Percentiles rank a stretch among this genome's conserved stretches.
Evolutionary conservation across 2,329 filamentous ascomycete genomes (phyloP).

Genomic region (Zymoseptoria brevis): DNA sequence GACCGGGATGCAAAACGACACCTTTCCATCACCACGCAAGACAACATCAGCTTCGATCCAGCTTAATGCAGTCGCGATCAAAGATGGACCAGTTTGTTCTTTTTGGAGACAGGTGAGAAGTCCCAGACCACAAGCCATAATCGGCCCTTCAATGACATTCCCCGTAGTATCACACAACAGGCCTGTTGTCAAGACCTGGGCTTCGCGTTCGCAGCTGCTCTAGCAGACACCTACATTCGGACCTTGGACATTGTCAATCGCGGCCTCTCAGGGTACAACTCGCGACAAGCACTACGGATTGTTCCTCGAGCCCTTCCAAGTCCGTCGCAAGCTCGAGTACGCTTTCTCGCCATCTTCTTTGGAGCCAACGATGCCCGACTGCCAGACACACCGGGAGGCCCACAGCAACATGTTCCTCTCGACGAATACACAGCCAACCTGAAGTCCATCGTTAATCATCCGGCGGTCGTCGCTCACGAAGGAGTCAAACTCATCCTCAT

Average conservation of each 20-base stretch:
- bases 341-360: slow-evolving; percentile 58
- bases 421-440: slow-evolving; percentile 68
- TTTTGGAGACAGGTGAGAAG: slow-evolving; percentile 62
- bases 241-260: slow-evolving; percentile 81
- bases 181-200: slow-evolving; percentile 52
- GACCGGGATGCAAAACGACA: not conserved
- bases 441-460: slow-evolving; percentile 62
- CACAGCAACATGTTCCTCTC: slow-evolving; percentile 69
- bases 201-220: slow-evolving; percentile 64
- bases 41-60: not conserved
- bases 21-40: not conserved
- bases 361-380: slow-evolving; percentile 86
- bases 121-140: too few relatives aligned
- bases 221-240: slow-evolving; percentile 64
- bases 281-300: slow-evolving; percentile 61
- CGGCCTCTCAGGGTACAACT: slow-evolving; percentile 79
- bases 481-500: slow-evolving; percentile 64
- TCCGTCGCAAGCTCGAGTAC: slow-evolving; percentile 53
- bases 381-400: slow-evolving; percentile 47
- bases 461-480: slow-evolving; percentile 58
- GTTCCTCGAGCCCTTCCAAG: slow-evolving; percentile 64
- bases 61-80: not conserved
- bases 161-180: slow-evolving; percentile 59
- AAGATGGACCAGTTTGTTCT: slow-evolving; percentile 56
- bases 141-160: slow-evolving; percentile 45